Evolutionary conservation across 257 asterid species (phyloP).

Genomic region (Primulina huaijiensis): DNA sequence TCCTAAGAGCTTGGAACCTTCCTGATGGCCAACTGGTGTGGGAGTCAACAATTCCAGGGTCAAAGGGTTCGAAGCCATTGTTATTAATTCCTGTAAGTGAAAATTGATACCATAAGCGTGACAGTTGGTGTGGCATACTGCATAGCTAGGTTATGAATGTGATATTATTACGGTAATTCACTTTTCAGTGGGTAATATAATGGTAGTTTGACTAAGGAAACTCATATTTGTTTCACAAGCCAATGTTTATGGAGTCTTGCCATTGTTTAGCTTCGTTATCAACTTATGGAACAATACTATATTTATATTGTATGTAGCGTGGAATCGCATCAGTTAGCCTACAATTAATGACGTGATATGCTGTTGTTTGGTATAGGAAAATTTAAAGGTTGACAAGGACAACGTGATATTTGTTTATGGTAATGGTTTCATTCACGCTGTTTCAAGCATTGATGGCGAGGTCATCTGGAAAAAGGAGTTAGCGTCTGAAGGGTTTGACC

Average conservation of each 20-base stretch:
- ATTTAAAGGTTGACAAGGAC: constrained; percentile 66
- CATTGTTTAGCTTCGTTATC: constrained; percentile 16
- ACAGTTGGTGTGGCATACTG: not conserved
- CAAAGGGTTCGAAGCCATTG: constrained; percentile 55
- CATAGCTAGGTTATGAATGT: constrained; percentile 8
- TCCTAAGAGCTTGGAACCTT: constrained; percentile 97
- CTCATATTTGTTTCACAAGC: not conserved
- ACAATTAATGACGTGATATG: constrained; percentile 17
- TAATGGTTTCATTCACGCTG: constrained; percentile 75
- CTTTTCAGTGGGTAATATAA: constrained; percentile 15
- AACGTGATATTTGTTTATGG: constrained; percentile 62
- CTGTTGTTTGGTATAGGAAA: constrained; percentile 49
- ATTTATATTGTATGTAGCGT: not conserved
- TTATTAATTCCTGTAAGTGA: constrained; percentile 74
- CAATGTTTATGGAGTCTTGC: not conserved
- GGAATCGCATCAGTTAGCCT: constrained; percentile 9
- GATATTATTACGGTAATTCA: not conserved
- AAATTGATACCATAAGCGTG: constrained; percentile 13
- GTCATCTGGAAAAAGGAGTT: constrained; percentile 83
- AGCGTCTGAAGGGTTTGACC: constrained; percentile 67
- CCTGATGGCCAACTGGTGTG: constrained; percentile 99
- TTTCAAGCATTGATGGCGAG: constrained; percentile 86
- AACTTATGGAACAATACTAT: not conserved
- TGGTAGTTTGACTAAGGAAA: constrained; percentile 6
- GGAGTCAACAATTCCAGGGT: constrained; percentile 74